These are phyloP conservation scores for Fusarium transvaalense DNA, from an alignment of 2,329 filamentous ascomycete species.

Conservation along the genomic window DNA sequence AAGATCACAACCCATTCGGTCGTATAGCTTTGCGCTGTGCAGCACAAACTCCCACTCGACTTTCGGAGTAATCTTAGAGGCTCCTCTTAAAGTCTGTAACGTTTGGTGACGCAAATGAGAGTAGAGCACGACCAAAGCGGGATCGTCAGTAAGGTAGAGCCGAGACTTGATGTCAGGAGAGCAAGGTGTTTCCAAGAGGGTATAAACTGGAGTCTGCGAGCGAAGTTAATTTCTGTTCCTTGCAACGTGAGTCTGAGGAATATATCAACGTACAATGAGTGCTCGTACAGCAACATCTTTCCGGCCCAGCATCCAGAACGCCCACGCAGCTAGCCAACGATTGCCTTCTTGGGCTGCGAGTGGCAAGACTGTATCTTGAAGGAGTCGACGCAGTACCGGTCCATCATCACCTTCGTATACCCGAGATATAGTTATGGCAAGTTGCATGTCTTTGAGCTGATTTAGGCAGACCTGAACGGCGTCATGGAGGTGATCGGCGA, in stretches of 20 bases:
- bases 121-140: constrained; percentile 88
- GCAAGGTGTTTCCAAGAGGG: constrained; percentile 75
- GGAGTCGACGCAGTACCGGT: constrained; percentile 76
- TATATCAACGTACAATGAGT: constrained; percentile 73
- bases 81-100: constrained; percentile 86
- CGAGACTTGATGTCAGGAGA: constrained; percentile 79
- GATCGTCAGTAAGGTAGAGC: constrained; percentile 89
- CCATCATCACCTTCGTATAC: constrained; percentile 90
- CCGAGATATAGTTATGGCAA: constrained; percentile 88
- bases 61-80: constrained; percentile 80
- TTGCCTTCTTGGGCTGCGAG: constrained; percentile 85
- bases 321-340: constrained; percentile 95
- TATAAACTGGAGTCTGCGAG: constrained; percentile 78
- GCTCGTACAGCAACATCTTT: constrained; percentile 87
- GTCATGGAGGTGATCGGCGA: constrained; percentile 86
- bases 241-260: neutral
- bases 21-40: constrained; percentile 85
- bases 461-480: constrained; percentile 88
- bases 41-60: constrained; percentile 91
- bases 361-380: constrained; percentile 83
- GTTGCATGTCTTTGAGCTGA: constrained; percentile 88
- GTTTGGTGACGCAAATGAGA: constrained; percentile 85
- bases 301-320: constrained; percentile 89
- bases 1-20: constrained; percentile 92
- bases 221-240: constrained; percentile 6